phyloP scores from a whole-genome alignment of 345 rosid species.

The Syzygium oleosum region DNA sequence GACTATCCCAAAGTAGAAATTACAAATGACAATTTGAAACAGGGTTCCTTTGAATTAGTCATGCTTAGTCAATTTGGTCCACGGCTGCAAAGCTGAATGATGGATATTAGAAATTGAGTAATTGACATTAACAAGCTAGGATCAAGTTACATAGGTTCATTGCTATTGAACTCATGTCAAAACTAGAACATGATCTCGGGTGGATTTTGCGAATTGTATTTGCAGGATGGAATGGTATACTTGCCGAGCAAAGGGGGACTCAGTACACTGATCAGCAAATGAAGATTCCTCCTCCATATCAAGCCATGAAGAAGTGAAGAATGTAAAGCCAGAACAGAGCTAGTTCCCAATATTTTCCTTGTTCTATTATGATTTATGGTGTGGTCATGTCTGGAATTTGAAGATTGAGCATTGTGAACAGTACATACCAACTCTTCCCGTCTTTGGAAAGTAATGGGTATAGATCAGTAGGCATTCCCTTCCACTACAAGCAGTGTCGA shows the following conservation, averaged over 20 bases:
- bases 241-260: neutral
- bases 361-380: neutral
- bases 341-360: neutral
- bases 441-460: neutral
- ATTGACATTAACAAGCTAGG: neutral
- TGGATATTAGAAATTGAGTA: neutral
- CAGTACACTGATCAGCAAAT: neutral
- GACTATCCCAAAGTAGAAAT: neutral
- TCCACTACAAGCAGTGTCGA: neutral
- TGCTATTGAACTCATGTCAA: neutral
- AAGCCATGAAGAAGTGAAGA: neutral
- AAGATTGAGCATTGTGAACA: neutral
- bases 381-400: neutral
- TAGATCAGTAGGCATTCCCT: neutral
- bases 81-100: neutral
- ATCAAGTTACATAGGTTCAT: neutral
- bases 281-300: neutral
- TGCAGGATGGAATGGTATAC: neutral
- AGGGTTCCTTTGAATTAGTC: neutral
- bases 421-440: neutral
- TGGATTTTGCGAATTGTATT: neutral
- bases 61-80: neutral
- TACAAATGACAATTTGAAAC: neutral
- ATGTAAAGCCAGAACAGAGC: neutral
- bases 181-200: neutral